Evolutionary conservation across 2,329 filamentous ascomycete genomes (phyloP), one percentile per base, ranked within the genome.

Genomic region (Cladosporium austrohemisphaericum): DNA sequence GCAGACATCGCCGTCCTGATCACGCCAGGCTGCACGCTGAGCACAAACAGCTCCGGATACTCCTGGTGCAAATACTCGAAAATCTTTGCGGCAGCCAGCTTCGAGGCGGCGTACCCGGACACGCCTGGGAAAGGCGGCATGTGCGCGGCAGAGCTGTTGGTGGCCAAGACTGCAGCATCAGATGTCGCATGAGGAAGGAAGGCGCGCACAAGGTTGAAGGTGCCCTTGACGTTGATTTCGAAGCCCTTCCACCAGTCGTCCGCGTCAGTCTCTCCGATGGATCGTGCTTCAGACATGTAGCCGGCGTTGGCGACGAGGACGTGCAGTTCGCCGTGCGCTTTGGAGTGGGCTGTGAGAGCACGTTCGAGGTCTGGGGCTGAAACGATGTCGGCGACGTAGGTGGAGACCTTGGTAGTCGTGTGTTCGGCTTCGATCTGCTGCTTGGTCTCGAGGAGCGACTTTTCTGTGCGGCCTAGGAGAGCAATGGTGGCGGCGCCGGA

Each of bases 1-100:
- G 44, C 55, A 25, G 57, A 60, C 61, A 71, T 67, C 3, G 66
- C 70, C 0, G 68, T 73, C 4, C 58, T 62, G 3, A 74, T 57
- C 1, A 70, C 60, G 1, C 72, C 73, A 1, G 73, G 72, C 6
- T 75, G 72, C 3, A 72, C 56, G 37, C 60, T 62, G 11, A 68
- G 64, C n/a, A 74, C 59, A 11, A 64, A 59, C 0, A 74, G 25
- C 0, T 62, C 54, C 0, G 70, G 69, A 22, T 74, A 65, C 52
- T 69, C 68, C 7, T 57, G 58, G 1, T 58, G 59, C 2, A 72
- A 50, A 23, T 62, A 66, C 14, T 70, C 64, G 20, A 68, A 61
- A 40, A 75, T 52, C 25, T 69, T 68, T 2, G 58, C 32, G 0
- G 53, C 54, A 0, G 68, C 72, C 8, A 64, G 49, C 47, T 76